Evolutionary conservation across 805 yeast species (phyloP), one percentile per base, ranked within the genome.

Genomic region (Barnettozyma sucrosica): DNA sequence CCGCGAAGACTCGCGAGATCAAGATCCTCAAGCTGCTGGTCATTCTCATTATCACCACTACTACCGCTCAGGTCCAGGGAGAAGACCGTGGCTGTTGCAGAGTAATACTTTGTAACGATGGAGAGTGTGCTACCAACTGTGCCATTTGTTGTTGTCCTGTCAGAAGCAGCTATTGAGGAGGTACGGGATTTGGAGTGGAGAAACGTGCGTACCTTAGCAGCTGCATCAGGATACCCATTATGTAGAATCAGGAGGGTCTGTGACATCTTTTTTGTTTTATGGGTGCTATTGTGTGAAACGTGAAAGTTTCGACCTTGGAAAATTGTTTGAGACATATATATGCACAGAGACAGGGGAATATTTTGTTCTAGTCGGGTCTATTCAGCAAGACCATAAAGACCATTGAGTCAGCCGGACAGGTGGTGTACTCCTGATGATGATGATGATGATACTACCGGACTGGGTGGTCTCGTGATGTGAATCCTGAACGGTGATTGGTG

Each of bases 51-150:
- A 18, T 10, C 7, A 14, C 6, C 40, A 20, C 21, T 16, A 38
- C 25, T 14, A 14, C 33, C 16, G 23, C 18, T 24, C 26, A 43
- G 33, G 26, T 38, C 40, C 28, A 43, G 30, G 19, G 41, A 16
- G 14, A 43, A 28, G 24, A 30, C 32, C 10, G 11, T 25, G 21
- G 28, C 36, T 20, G 8, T 39, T n/a, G 42, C 33, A 2, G 42
- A 24, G 32, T 39, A 39, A 21, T 39, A 39, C 42, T 39, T 39
- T n/a, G 42, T 39, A 6, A 9, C 21, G 13, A 39, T 39, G 28
- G 18, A 3, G 3, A 39, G 33, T 20, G 26, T 23, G n/a, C 24
- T 9, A 5, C 14, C 18, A 9, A 19, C 11, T 11, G 16, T 7
- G 10, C 5, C 41, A 14, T 37, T 28, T 18, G 23, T n/a, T 19